These are phyloP conservation scores for Lactifluus rugatus DNA, from an alignment of 768 basidiomycete species.

Conservation along the genomic window DNA sequence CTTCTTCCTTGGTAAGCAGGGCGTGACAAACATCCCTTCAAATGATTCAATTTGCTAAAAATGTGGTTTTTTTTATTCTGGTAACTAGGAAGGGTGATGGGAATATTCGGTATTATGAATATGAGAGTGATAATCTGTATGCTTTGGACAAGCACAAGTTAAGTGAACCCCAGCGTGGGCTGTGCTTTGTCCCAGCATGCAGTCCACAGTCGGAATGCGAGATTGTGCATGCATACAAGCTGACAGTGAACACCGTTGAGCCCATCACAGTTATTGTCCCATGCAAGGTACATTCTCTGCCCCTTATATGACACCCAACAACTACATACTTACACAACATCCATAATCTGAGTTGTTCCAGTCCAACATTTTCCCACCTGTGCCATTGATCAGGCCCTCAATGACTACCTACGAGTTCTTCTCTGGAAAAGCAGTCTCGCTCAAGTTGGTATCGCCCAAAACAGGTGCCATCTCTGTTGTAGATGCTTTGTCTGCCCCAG, in stretches of 20 bases:
- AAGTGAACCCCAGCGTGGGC: too few species aligned
- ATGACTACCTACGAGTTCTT: too few species aligned
- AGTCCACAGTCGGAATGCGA: constrained; percentile 82
- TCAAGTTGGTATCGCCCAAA: constrained; percentile 73
- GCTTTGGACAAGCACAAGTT: constrained; percentile 78
- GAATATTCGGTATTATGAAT: too few species aligned
- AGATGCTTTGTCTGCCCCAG: constrained; percentile 18
- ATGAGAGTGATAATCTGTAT: too few species aligned
- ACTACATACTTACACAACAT: too few species aligned
- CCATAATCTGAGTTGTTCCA: constrained; percentile 97
- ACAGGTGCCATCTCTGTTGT: constrained; percentile 42
- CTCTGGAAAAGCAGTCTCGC: constrained; percentile 72
- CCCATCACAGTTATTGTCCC: constrained; percentile 94
- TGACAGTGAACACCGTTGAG: constrained; percentile 63
- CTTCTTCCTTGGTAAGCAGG: too few species aligned
- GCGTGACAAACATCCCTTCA: too few species aligned
- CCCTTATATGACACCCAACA: too few species aligned
- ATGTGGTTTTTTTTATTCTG: too few species aligned
- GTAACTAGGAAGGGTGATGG: constrained; percentile 50
- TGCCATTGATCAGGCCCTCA: constrained; percentile 70
- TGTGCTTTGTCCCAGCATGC: constrained; percentile 93
- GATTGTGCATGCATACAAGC: constrained; percentile 91
- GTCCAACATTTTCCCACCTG: constrained; percentile 93
- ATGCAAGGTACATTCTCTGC: constrained; percentile 59
- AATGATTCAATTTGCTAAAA: too few species aligned